Evolutionary conservation across 352 stramenopile species (phyloP), one percentile per base, ranked within the genome.

Genomic region (Lagenidium sp.): DNA sequence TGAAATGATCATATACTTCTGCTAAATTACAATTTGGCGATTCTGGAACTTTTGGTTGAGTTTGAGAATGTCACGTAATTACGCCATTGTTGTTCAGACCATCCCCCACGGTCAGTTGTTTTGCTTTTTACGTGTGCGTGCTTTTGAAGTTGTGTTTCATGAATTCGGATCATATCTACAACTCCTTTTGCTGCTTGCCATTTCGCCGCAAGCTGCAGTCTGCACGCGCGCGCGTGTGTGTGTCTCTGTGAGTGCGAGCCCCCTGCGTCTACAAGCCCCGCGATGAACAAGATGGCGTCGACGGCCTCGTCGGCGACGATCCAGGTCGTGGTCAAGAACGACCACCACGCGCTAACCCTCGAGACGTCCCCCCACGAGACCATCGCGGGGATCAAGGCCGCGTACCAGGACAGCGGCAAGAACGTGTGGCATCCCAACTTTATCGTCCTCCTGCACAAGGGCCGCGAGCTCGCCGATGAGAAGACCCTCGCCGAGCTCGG

Each of bases 391-490:
- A 71, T 93, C 49, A 93, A 93, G 66, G 78, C 81, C 13, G 63
- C 65, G 39, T 93, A 93, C 53, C 74, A 88, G 42, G 78, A 87
- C 34, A 82, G 62, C 53, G 64, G 68, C 31, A 80, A 85, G 55
- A 70, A 69, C 32, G 58, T 66, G 16, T 67, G 68, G 4, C 73
- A 82, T 42, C 60, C 72, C 12, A 85, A 84, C 56, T 91, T 78
- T 49, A 84, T 94, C 36, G 44, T 90, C 42, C 59, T 94, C 42
- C 63, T 94, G 32, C 79, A 94, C 61, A 90, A 89, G 46, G 81
- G 81, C 49, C 87, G 87, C 50, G 79, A 92, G 53, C 50, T 94
- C 21, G 60, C 76, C 23, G 81, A 94, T 43, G 81, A 92, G 38
- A 94, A 94, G 70, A 85, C 78, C 50, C 69, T 94, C 20, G 74